Evolutionary conservation across 208 protist species (phyloP).

Genomic region (Wallacemonas sp.): DNA sequence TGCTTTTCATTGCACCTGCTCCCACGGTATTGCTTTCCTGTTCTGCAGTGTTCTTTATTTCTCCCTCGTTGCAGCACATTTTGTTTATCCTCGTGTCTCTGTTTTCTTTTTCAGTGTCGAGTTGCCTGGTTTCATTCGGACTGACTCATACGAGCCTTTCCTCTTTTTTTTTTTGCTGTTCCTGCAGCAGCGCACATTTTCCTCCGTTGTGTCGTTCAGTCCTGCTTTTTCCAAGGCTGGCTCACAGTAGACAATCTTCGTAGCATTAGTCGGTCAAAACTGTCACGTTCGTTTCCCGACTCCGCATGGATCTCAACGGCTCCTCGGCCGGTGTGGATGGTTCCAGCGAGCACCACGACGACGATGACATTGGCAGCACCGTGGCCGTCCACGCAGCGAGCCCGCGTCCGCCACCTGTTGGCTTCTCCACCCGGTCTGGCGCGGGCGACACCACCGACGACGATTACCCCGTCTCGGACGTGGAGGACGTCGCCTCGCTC

Average conservation of each 20-base stretch:
- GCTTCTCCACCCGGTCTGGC: background rate
- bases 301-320: background rate
- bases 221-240: background rate
- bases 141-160: background rate
- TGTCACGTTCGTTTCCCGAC: background rate
- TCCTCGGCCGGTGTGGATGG: background rate
- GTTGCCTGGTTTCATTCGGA: background rate
- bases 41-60: background rate
- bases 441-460: constrained; percentile 9
- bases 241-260: background rate
- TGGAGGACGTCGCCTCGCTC: constrained; percentile 5
- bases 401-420: background rate
- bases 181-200: background rate
- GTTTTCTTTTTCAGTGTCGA: constrained; percentile 6
- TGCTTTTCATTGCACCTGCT: no score
- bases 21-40: background rate
- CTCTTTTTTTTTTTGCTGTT: constrained; percentile 14
- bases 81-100: constrained; percentile 3
- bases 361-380: constrained; percentile 46
- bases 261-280: no score
- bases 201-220: background rate
- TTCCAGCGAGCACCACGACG: constrained; percentile 29
- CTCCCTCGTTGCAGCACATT: constrained; percentile 4
- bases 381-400: constrained; percentile 29
- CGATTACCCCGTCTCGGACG: constrained; percentile 7